A percentile compares a stretch with the other conserved stretches of the same genome.
These are phyloP conservation scores for Mycena galopus DNA, from an alignment of 768 basidiomycete genomes.

Conservation along the genomic window DNA sequence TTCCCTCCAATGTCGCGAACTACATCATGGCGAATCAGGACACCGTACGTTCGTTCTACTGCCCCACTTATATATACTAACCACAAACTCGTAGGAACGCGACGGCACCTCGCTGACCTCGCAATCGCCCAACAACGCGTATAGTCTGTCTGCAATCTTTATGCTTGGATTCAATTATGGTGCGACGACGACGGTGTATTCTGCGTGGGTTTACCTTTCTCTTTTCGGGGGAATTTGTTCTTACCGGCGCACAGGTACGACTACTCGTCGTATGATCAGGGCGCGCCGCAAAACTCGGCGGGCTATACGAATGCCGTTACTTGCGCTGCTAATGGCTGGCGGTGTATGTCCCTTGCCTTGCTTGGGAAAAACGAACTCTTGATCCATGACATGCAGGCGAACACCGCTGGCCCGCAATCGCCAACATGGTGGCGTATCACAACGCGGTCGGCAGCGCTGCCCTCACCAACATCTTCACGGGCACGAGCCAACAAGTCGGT, in stretches of 20 bases:
- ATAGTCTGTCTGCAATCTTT: conserved; percentile 38
- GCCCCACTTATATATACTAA: background rate
- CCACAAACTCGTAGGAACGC: conserved; percentile 31
- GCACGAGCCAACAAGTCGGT: conserved; percentile 39
- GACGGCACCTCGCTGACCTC: conserved; percentile 34
- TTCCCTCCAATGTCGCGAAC: conserved; percentile 34
- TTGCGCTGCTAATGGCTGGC: conserved; percentile 38
- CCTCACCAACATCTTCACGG: conserved; percentile 30
- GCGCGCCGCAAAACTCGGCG: conserved; percentile 36
- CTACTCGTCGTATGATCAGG: conserved; percentile 15
- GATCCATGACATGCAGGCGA: conserved; percentile 21
- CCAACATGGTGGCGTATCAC: conserved; percentile 37
- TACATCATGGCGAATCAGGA: conserved; percentile 41
- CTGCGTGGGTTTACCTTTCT: conserved; percentile 26
- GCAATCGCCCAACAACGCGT: conserved; percentile 35
- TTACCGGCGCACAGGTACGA: conserved; percentile 3
- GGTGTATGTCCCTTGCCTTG: conserved; percentile 22
- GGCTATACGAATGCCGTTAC: conserved; percentile 39
- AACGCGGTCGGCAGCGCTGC: conserved; percentile 33
- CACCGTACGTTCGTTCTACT: conserved; percentile 17
- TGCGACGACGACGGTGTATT: conserved; percentile 39
- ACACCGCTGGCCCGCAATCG: conserved; percentile 31
- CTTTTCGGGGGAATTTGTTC: background rate
- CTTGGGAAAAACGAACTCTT: background rate
- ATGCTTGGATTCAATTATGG: conserved; percentile 40